These are phyloP conservation scores for Aspergillus quadricinctus DNA, from an alignment of 2,329 filamentous ascomycete genomes.

Conservation along the genomic window DNA sequence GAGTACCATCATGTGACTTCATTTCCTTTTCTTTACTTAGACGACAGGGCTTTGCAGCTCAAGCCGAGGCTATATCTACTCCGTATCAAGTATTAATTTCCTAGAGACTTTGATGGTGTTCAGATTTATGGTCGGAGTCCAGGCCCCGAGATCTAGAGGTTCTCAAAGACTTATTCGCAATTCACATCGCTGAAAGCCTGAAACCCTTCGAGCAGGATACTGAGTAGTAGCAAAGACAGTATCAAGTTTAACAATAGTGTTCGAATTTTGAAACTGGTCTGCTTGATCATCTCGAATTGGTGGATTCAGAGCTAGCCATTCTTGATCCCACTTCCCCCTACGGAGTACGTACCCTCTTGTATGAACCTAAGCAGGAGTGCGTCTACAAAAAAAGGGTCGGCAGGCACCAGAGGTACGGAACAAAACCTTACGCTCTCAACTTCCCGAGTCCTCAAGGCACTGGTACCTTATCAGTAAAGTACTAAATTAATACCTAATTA, in stretches of 20 bases:
- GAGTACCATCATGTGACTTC: background rate
- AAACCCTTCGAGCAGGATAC: background rate
- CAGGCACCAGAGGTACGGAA: background rate
- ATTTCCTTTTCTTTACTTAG: background rate
- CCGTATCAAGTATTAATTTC: background rate
- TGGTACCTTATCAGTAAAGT: background rate
- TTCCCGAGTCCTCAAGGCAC: background rate
- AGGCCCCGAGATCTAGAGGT: background rate
- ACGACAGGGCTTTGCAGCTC: background rate
- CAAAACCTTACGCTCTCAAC: background rate
- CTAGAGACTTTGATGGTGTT: background rate
- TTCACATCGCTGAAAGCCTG: background rate
- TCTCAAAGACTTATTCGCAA: background rate
- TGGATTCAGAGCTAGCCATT: background rate
- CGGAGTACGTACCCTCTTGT: no score
- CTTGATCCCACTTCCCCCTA: background rate
- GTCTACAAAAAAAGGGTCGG: no score
- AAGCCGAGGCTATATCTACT: background rate
- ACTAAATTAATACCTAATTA: background rate
- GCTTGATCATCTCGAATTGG: background rate
- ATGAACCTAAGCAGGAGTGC: no score
- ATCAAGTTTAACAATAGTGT: background rate
- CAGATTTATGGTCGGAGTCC: background rate
- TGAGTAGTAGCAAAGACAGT: background rate
- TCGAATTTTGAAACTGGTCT: background rate